phyloP scores from a whole-genome alignment of 345 rosid genomes.

The Lagerstroemia speciosa region DNA sequence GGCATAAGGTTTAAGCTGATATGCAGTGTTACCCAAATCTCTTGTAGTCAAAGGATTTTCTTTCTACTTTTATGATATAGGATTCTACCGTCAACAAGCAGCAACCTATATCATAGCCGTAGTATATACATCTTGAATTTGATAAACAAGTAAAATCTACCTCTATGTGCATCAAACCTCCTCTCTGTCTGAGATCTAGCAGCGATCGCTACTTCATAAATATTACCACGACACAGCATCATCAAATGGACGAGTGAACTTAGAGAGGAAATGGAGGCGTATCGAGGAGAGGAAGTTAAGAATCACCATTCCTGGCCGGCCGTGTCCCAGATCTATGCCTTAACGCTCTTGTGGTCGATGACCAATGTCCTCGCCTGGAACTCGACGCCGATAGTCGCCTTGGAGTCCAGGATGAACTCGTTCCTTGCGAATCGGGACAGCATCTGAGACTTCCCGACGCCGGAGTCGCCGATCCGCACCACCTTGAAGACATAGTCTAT shows the following conservation, averaged over 20 bases:
- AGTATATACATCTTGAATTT: too few species aligned
- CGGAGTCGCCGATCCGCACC: conserved; percentile 39
- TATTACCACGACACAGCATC: too few species aligned
- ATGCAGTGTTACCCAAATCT: too few species aligned
- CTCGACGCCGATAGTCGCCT: conserved; percentile 40
- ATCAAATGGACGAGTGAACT: too few species aligned
- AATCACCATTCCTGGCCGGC: conserved; percentile 30
- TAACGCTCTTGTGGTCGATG: conserved; percentile 30
- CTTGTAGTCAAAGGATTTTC: too few species aligned
- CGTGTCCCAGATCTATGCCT: conserved; percentile 38
- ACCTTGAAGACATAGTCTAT: conserved; percentile 41
- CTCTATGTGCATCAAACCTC: not conserved
- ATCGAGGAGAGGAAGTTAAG: not conserved
- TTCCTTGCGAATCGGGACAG: conserved; percentile 33
- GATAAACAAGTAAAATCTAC: not conserved
- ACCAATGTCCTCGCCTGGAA: conserved; percentile 27
- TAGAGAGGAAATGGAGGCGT: too few species aligned
- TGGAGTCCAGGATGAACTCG: conserved; percentile 38
- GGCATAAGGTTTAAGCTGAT: too few species aligned
- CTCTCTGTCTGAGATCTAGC: not conserved
- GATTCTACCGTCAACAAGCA: too few species aligned
- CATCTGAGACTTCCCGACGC: conserved; percentile 35
- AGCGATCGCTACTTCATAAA: too few species aligned
- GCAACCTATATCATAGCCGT: too few species aligned
- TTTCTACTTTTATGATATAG: too few species aligned